Evolutionary conservation across 257 asterid species (phyloP).

Genomic region (Anisodus acutangulus): DNA sequence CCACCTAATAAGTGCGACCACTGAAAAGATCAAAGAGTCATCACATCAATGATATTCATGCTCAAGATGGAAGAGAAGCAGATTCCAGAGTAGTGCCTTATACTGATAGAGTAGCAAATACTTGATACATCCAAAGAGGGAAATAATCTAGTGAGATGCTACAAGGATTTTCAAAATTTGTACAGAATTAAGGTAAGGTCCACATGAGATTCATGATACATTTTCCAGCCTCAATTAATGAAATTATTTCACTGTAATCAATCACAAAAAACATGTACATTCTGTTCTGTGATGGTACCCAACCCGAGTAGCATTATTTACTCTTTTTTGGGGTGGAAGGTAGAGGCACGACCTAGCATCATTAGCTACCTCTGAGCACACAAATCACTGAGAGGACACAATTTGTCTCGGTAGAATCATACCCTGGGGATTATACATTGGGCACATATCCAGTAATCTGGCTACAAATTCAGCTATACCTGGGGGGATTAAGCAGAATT

Average conservation of each 20-base stretch:
- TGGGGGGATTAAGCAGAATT: background rate
- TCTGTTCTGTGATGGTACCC: background rate
- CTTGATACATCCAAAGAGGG: background rate
- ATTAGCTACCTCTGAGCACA: background rate
- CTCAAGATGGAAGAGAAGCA: background rate
- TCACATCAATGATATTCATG: slow-evolving; percentile 27
- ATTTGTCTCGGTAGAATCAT: background rate
- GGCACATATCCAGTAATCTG: slow-evolving; percentile 9
- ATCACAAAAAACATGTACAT: background rate
- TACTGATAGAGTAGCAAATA: background rate
- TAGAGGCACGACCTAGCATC: background rate
- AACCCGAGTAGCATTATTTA: slow-evolving; percentile 25
- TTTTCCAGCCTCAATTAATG: background rate
- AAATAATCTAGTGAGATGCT: slow-evolving; percentile 10
- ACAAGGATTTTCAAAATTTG: background rate
- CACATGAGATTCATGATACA: background rate
- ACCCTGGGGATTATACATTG: background rate
- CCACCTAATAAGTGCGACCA: slow-evolving; percentile 63
- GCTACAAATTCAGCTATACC: background rate
- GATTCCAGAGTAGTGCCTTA: slow-evolving; percentile 10
- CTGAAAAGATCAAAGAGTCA: slow-evolving; percentile 43
- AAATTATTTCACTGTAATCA: background rate
- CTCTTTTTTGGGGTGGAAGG: background rate
- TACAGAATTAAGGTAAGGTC: background rate
- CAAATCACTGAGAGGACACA: background rate